Base-by-base conservation (phyloP, 129 eudicot genomes). In the Silybum marianum region DNA sequence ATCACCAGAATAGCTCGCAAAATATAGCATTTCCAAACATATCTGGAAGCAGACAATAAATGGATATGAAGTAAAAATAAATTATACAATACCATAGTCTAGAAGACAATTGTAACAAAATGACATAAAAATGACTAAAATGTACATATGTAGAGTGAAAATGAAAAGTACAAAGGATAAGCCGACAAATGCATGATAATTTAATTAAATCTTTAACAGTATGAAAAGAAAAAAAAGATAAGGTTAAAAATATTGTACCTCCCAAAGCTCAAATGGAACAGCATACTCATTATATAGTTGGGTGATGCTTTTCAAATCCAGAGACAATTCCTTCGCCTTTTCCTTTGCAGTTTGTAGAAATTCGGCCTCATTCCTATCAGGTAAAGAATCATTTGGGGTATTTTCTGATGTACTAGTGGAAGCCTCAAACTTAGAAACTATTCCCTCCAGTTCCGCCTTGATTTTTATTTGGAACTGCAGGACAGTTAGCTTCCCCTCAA, bases 241-340 rank as follows among this genome's bases (percentile, higher is more conserved):
- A 28, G 30, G 30, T 28, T 28, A 28, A 28, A 28, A 28, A 28
- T n/a, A 82, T 3, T 71, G 34, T 87, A 93, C 99, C 99, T 96
- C 99, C 98, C 98, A 96, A 69, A 93, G 92, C 70, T 96, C 98
- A 70, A 89, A 96, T 46, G 99, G 99, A 81, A 96, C 98, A 22
- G 99, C 98, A 91, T 89, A 96, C 28, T 96, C 99, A 81, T 96
- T 96, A 76, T 96, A 96, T 48, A 96, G 78, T 69, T 96, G 98
- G 60, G 99, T 96, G 68, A 96, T 93, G 82, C 89, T 93, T 88
- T 89, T 96, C 82, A 96, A 78, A 82, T 96, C 98, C 70, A 85
- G 79, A 46, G 99, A 93, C 76, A 96, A 84, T 69, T 96, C 98
- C 83, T 90, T 90, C 58, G 80, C 90, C 81, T 96, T 96, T 69